phyloP scores from a whole-genome alignment of 257 asterid genomes.

The Cordia subcordata region DNA sequence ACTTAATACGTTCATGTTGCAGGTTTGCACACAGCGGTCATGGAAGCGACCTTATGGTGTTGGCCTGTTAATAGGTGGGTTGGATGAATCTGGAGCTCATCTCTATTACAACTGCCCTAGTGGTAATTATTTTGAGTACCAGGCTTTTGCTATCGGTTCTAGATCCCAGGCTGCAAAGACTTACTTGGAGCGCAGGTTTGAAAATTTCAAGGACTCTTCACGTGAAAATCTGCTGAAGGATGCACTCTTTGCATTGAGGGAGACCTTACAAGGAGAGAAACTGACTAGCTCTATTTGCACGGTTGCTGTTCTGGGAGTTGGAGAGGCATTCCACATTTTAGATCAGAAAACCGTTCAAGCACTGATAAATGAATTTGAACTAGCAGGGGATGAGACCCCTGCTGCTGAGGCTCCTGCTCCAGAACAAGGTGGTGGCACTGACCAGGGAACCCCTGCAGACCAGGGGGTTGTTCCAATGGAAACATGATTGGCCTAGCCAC shows the following conservation, averaged over 20 bases:
- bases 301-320: constrained; percentile 64
- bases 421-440: constrained; percentile 30
- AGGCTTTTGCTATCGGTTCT: constrained; percentile 97
- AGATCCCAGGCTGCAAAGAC: constrained; percentile 99
- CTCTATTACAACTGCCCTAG: constrained; percentile 95
- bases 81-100: constrained; percentile 98
- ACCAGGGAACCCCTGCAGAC: constrained; percentile 31
- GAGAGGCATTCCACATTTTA: constrained; percentile 70
- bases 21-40: constrained; percentile 98
- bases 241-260: constrained; percentile 91
- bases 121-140: constrained; percentile 93
- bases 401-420: constrained; percentile 42
- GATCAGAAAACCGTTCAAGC: constrained; percentile 70
- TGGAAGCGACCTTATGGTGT: constrained; percentile 99
- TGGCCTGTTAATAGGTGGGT: constrained; percentile 89
- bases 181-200: constrained; percentile 82
- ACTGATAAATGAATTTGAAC: constrained; percentile 71
- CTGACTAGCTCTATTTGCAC: constrained; percentile 86
- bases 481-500: constrained; percentile 27
- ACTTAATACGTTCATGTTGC: constrained; percentile 3
- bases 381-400: constrained; percentile 69
- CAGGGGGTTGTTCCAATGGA: constrained; percentile 77
- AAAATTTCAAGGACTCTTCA: constrained; percentile 58
- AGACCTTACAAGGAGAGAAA: constrained; percentile 91
- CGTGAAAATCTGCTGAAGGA: constrained; percentile 78